Percentiles rank a stretch among this genome's conserved stretches.
These are phyloP conservation scores for Stropharia rugosoannulata DNA, from an alignment of 768 basidiomycete species.

Conservation along the genomic window DNA sequence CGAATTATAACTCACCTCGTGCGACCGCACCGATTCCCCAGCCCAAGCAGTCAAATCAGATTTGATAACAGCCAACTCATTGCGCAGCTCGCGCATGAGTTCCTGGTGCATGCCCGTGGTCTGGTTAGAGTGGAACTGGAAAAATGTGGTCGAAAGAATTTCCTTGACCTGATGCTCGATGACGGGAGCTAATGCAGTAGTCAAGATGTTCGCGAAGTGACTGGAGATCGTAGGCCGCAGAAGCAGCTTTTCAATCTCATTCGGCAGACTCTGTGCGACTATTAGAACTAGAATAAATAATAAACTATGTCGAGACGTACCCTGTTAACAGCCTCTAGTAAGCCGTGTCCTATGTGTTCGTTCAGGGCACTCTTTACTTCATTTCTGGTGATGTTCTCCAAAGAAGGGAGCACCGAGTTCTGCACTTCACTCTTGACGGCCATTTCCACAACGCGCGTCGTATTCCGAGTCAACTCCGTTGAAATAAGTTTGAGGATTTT, in stretches of 20 bases:
- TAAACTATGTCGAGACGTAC: conserved; percentile 37
- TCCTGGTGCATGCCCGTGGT: conserved; percentile 80
- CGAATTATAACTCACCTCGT: conserved; percentile 57
- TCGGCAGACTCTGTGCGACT: conserved; percentile 59
- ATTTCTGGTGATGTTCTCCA: conserved; percentile 78
- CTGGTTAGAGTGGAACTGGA: conserved; percentile 76
- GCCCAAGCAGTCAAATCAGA: conserved; percentile 83
- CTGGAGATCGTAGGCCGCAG: conserved; percentile 73
- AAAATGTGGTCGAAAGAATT: conserved; percentile 65
- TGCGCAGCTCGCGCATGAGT: conserved; percentile 68
- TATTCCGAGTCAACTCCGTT: conserved; percentile 82
- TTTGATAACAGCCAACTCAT: conserved; percentile 75
- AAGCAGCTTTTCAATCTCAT: conserved; percentile 78
- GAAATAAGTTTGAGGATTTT: conserved; percentile 89
- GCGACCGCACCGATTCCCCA: conserved; percentile 69
- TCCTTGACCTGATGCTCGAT: conserved; percentile 86
- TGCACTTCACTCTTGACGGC: conserved; percentile 86
- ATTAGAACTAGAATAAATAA: conserved; percentile 11
- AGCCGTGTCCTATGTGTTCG: conserved; percentile 72
- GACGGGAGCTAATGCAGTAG: conserved; percentile 68
- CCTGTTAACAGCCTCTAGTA: conserved; percentile 72
- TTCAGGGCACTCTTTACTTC: conserved; percentile 80
- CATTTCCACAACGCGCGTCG: conserved; percentile 85
- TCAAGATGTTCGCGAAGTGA: conserved; percentile 75
- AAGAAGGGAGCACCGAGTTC: conserved; percentile 76